phyloP scores from a whole-genome alignment of 805 yeast species.

The Myxozyma neglecta region DNA sequence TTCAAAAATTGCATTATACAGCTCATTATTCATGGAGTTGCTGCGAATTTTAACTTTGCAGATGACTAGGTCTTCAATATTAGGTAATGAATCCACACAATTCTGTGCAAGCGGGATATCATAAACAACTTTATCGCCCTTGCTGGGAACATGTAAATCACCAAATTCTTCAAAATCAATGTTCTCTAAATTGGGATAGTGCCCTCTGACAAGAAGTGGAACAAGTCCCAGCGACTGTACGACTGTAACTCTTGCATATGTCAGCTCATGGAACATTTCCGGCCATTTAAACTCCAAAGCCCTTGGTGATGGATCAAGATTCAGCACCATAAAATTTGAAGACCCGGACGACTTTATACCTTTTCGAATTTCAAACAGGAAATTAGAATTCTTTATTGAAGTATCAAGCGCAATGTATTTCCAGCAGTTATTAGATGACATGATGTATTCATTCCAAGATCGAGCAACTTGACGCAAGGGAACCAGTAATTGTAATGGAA shows the following conservation, averaged over 20 bases:
- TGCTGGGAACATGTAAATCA: background rate
- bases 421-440: constrained; percentile 1
- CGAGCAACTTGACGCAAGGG: constrained; percentile 1
- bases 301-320: constrained; percentile 4
- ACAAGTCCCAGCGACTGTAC: constrained; percentile 6
- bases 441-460: constrained; percentile 6
- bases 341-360: background rate
- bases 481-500: constrained; percentile 8
- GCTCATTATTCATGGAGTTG: background rate
- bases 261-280: background rate
- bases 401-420: background rate
- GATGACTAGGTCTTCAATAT: background rate
- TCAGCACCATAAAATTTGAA: background rate
- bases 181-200: constrained; percentile 3
- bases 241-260: constrained; percentile 5
- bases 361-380: background rate
- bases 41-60: background rate
- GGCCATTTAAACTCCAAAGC: constrained; percentile 14
- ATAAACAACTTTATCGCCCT: constrained; percentile 9
- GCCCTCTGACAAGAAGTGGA: constrained; percentile 8
- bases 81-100: constrained; percentile 4
- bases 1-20: background rate
- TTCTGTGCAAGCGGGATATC: background rate
- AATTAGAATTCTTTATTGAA: background rate
- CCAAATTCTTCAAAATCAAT: constrained; percentile 7